Base-by-base conservation (phyloP, 257 asterid genomes). In the Penstemon eatonii region DNA sequence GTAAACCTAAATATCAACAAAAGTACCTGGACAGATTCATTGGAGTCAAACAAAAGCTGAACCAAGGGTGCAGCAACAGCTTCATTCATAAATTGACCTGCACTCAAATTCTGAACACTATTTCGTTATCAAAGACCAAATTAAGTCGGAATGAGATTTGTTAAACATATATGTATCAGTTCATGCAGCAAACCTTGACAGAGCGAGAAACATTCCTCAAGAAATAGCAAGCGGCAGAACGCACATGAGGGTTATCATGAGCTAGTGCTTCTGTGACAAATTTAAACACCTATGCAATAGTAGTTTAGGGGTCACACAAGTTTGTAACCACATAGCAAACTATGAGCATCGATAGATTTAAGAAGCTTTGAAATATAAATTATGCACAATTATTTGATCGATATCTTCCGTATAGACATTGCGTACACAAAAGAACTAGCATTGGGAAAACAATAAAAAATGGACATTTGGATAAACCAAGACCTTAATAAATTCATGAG, bases 121-220 rank as follows among this genome's bases (percentile, higher is more conserved):
- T 53, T 69, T 62, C 58, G 55, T 83, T 68, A 88, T 90, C 73
- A 43, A 69, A 61, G 57, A 56, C 50, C 65, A 56, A 42, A 68
- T 63, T 56, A 64, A 7, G 46, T 58, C 36, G 50, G 73, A 62
- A 67, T 63, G 50, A 42, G 46, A 60, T 9, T 13, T 41, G 56
- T 38, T 50, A 64, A 60, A 73, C 67, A 37, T 25, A 73, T 33
- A 19, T 56, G 45, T 25, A 56, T 58, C 36, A 37, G 51, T 73
- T 67, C 52, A 68, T 25, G 68, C 33, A n/a, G 75, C 86, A 38
- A 70, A 91, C 99, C 99, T 94, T 86, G 79, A 91, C 85, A 39
- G 97, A 91, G 47, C 95, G 96, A 75, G 97, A 81, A 71, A 86
- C 83, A 68, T 83, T 89, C 85, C 81, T 91, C 85, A 94, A 80